A percentile compares a stretch with the other conserved stretches of the same genome.
Evolutionary conservation across 768 basidiomycete genomes (phyloP).

Genomic region (Coprinopsis cinerea): DNA sequence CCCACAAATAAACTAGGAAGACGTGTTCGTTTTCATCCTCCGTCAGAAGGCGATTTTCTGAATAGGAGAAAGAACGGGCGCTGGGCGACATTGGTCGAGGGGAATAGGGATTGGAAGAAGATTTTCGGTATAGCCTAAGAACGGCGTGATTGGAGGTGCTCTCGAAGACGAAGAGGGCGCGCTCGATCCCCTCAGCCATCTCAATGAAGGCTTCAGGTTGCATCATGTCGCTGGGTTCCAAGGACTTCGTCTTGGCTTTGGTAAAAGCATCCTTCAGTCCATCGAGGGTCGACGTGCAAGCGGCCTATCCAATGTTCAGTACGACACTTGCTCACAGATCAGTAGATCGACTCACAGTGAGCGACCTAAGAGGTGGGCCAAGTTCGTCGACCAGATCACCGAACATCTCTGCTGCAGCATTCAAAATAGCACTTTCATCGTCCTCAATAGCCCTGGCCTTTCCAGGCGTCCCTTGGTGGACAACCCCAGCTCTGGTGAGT

Average conservation of each 20-base stretch:
- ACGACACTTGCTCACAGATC: not conserved
- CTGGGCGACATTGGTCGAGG: slow-evolving; percentile 6
- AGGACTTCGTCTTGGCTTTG: slow-evolving; percentile 30
- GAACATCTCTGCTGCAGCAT: slow-evolving; percentile 67
- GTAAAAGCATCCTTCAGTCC: slow-evolving; percentile 64
- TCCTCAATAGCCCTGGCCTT: slow-evolving; percentile 15
- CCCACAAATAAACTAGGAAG: slow-evolving; percentile 90
- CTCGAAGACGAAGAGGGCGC: slow-evolving; percentile 68
- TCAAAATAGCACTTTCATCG: slow-evolving; percentile 40
- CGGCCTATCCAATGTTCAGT: slow-evolving; percentile 33
- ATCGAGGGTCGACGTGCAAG: slow-evolving; percentile 55
- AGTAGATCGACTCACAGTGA: slow-evolving; percentile 48
- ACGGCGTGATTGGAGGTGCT: slow-evolving; percentile 82
- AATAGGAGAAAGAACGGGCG: not conserved
- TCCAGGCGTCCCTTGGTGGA: slow-evolving; percentile 4
- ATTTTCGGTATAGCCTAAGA: slow-evolving; percentile 60
- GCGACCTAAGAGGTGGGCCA: slow-evolving; percentile 66
- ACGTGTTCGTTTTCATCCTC: slow-evolving; percentile 72
- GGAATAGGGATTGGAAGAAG: slow-evolving; percentile 29
- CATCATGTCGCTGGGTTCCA: slow-evolving; percentile 27
- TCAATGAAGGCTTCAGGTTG: slow-evolving; percentile 57
- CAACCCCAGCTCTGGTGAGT: slow-evolving; percentile 53
- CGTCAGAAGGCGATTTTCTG: slow-evolving; percentile 31
- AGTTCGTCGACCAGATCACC: slow-evolving; percentile 76
- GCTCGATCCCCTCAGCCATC: slow-evolving; percentile 60